phyloP scores from a whole-genome alignment of 164 flowering plant genomes.

The Magnolia sinica region DNA sequence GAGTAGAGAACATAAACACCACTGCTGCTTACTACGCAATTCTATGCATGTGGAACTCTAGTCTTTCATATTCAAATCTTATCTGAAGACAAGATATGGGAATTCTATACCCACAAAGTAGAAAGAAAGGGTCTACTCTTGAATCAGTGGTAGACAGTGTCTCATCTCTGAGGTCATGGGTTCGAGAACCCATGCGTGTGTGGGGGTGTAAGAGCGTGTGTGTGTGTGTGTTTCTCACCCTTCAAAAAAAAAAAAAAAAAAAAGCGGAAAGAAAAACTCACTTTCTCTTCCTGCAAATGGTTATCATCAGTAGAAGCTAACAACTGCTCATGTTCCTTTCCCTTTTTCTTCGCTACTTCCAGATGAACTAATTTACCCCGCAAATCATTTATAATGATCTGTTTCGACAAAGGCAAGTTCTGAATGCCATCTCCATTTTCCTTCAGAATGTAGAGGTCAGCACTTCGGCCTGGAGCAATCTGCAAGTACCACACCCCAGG shows the following conservation, averaged over 20 bases:
- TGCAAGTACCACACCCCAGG: slow-evolving; percentile 98
- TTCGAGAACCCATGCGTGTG: no score
- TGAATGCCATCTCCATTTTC: slow-evolving; percentile 45
- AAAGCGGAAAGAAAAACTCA: slow-evolving; percentile 14
- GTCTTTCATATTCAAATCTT: background rate
- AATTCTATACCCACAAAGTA: background rate
- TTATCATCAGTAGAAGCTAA: slow-evolving; percentile 48
- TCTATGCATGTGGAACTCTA: background rate
- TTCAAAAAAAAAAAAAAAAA: no score
- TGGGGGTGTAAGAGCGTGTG: no score
- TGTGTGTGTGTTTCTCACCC: no score
- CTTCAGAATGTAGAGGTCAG: slow-evolving; percentile 71
- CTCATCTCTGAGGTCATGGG: no score
- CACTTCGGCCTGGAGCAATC: slow-evolving; percentile 97
- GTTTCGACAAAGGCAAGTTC: slow-evolving; percentile 38
- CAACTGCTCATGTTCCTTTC: slow-evolving; percentile 84
- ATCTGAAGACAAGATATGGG: slow-evolving; percentile 4
- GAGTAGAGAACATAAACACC: background rate
- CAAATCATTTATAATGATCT: slow-evolving; percentile 74
- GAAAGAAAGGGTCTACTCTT: background rate
- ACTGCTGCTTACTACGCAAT: background rate
- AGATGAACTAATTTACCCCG: slow-evolving; percentile 85
- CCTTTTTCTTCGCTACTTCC: slow-evolving; percentile 84
- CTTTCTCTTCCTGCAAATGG: slow-evolving; percentile 32
- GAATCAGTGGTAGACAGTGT: no score